Percentiles rank a stretch among this genome's conserved stretches.
These are phyloP conservation scores for Ganoderma resinaceum DNA, from an alignment of 1,284 basidiomycete genomes.

Conservation along the genomic window DNA sequence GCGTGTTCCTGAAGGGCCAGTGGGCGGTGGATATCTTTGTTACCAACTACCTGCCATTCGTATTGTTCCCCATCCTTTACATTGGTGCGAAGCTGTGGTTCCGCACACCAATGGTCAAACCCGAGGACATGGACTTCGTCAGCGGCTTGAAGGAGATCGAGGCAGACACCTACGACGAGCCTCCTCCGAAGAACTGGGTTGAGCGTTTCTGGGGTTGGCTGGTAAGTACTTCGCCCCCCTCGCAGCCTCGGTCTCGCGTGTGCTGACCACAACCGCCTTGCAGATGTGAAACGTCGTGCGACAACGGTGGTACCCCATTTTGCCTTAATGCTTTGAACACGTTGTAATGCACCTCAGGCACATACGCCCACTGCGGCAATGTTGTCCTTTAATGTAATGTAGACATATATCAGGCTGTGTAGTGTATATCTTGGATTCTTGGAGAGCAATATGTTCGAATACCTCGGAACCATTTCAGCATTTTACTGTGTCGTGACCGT, in stretches of 20 bases:
- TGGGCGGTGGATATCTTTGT: constrained; percentile 62
- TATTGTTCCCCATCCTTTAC: constrained; percentile 82
- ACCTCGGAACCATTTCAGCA: not conserved
- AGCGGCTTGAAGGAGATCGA: constrained; percentile 76
- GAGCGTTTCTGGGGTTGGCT: constrained; percentile 80
- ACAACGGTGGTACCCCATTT: not conserved
- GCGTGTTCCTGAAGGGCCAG: constrained; percentile 74
- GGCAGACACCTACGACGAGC: constrained; percentile 73
- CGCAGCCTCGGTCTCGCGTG: not conserved
- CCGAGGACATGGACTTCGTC: constrained; percentile 83
- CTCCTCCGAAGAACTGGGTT: constrained; percentile 68
- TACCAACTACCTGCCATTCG: constrained; percentile 78
- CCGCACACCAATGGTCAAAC: constrained; percentile 51
- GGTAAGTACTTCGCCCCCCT: constrained; percentile 52
- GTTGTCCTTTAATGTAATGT: constrained; percentile 12
- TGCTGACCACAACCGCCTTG: constrained; percentile 3
- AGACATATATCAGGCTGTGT: constrained; percentile 5
- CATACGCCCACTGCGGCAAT: constrained; percentile 11
- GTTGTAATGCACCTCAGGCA: constrained; percentile 20
- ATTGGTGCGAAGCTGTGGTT: constrained; percentile 60
- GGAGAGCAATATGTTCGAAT: not conserved
- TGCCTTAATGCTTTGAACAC: constrained; percentile 15
- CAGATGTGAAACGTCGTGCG: constrained; percentile 28
- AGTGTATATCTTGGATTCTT: not conserved
- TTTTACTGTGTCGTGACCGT: not conserved